Evolutionary conservation across 75 land plant species (phyloP), one percentile per base, ranked within the genome.

Genomic region (Pinus tabuliformis): DNA sequence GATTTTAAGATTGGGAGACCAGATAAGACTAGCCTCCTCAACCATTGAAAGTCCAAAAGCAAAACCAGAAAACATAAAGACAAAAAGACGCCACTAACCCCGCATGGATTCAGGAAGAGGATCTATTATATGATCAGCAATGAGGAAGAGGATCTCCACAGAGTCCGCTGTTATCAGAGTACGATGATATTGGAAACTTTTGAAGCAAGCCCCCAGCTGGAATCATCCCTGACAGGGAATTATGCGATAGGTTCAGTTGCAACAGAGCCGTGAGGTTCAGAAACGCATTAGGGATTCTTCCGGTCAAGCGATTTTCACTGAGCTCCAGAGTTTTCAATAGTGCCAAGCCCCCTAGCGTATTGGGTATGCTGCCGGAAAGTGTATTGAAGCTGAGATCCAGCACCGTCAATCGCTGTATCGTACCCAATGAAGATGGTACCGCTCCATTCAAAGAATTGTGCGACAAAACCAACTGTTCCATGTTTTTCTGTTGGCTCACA

Each of bases 301-400:
- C 84, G 17, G 39, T 75, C 15, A 84, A 49, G n/a, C 57, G 24
- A 57, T 84, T 84, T 33, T 73, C 45, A 4, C 79, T 76, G 8
- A 81, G 65, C 57, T 84, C 86, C 66, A 84, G 64, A 59, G 77
- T 77, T n/a, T 59, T 54, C 71, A 84, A 63, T 49, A 62, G 62
- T 72, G 75, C 73, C 20, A 18, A 36, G 20, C 24, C 62, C 33
- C 78, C 80, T 1, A 84, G n/a, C 70, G 59, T 37, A 16, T 56
- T n/a, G 18, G 80, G 80, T 15, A 79, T 42, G 45, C 45, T 42
- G 45, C 45, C 45, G 4, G 45, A 42, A 4, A 42, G 45, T 42
- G 45, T 42, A 42, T 42, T 42, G 45, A 3, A 3, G 45, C 45
- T 42, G 45, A 42, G 45, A 42, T 42, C 45, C 45, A 42, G 45